These are phyloP conservation scores for Alternaria triticimaculans DNA, from an alignment of 2,329 filamentous ascomycete genomes.

Conservation along the genomic window DNA sequence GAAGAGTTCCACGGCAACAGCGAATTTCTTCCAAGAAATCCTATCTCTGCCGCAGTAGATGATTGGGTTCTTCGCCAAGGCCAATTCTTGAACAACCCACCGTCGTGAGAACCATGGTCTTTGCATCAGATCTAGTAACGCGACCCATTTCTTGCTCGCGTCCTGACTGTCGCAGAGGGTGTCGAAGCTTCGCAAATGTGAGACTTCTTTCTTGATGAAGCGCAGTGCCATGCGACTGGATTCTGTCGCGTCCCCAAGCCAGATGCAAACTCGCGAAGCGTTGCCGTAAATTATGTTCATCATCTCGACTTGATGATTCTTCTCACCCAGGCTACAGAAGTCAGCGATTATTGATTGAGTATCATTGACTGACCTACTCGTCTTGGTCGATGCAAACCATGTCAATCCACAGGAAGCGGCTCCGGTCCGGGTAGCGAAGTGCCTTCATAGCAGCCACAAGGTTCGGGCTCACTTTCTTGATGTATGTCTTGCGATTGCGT, in stretches of 20 bases:
- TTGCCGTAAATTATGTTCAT: background rate
- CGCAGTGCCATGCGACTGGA: background rate
- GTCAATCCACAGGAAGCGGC: background rate
- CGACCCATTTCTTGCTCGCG: background rate
- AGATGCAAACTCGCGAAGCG: background rate
- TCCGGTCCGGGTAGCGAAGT: background rate
- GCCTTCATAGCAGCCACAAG: background rate
- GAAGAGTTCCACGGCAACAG: background rate
- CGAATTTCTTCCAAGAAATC: background rate
- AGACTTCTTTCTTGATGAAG: background rate
- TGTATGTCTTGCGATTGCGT: background rate
- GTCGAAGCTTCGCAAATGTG: background rate
- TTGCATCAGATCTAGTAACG: background rate
- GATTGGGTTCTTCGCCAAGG: background rate
- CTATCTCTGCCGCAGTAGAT: background rate
- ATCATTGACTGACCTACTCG: background rate
- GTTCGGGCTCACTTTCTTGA: background rate
- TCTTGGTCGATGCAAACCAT: background rate
- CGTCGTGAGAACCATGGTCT: background rate
- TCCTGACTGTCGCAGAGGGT: background rate
- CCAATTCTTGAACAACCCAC: background rate
- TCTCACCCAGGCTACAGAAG: background rate
- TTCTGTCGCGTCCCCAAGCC: background rate
- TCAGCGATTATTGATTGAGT: background rate
- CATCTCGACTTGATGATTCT: background rate